Conservation (phyloP, 805 yeast genomes). For the Starmerella kuoi region DNA sequence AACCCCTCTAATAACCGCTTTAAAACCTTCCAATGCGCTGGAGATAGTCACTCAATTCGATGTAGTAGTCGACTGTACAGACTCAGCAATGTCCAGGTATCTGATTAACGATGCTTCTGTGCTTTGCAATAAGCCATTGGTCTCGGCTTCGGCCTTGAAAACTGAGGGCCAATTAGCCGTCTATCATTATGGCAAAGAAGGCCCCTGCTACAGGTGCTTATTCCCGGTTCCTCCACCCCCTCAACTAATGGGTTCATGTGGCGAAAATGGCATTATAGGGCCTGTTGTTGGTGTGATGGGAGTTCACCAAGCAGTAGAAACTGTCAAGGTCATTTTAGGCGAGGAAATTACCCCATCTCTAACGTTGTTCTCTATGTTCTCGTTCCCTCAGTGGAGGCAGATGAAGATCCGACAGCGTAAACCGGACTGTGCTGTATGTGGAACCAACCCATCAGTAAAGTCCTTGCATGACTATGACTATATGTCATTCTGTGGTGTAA, state of each 20-base stretch:
- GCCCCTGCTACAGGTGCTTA: conserved; percentile 88
- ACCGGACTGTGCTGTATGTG: conserved; percentile 51
- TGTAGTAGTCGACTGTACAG: conserved; percentile 83
- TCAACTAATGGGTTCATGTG: conserved; percentile 66
- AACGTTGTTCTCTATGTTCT: conserved; percentile 38
- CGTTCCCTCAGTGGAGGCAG: conserved; percentile 46
- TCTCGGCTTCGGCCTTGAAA: conserved; percentile 84
- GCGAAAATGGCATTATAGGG: conserved; percentile 89
- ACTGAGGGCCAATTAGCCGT: conserved; percentile 84
- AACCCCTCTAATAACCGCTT: conserved; percentile 31
- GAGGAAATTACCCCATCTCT: conserved; percentile 50
- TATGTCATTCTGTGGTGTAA: conserved; percentile 59
- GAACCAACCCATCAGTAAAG: conserved; percentile 41
- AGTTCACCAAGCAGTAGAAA: conserved; percentile 73
- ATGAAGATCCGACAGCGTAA: conserved; percentile 72
- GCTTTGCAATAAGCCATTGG: conserved; percentile 50
- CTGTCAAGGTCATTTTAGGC: conserved; percentile 59
- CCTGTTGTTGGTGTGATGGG: conserved; percentile 95
- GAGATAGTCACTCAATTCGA: conserved; percentile 55
- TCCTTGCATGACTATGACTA: conserved; percentile 47
- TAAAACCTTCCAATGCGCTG: conserved; percentile 45
- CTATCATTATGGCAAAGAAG: conserved; percentile 52
- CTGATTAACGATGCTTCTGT: conserved; percentile 78
- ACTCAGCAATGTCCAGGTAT: conserved; percentile 78
- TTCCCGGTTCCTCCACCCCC: conserved; percentile 87